Conservation (phyloP, 805 yeast genomes). For the Cyberlindnera mississippiensis region DNA sequence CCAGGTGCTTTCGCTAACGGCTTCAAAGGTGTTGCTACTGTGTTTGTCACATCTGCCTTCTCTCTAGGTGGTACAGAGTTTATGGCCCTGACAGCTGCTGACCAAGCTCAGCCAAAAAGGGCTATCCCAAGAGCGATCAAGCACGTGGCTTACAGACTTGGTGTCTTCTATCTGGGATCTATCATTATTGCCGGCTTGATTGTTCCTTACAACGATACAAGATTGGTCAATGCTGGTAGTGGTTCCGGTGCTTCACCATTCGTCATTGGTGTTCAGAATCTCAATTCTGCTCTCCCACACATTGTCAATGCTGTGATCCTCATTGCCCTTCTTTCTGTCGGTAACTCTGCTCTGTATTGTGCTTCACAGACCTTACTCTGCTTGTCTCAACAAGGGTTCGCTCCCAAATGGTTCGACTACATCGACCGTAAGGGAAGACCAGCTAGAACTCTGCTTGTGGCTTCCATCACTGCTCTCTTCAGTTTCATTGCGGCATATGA, state of each 20-base stretch:
- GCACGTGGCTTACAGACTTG: slow-evolving; percentile 52
- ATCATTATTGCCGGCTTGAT: slow-evolving; percentile 45
- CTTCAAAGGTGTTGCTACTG: slow-evolving; percentile 51
- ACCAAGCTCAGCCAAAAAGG: slow-evolving; percentile 44
- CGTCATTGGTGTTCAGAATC: slow-evolving; percentile 58
- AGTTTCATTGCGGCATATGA: slow-evolving; percentile 62
- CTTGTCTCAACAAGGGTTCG: slow-evolving; percentile 56
- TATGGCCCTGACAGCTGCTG: slow-evolving; percentile 52
- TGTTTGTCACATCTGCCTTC: slow-evolving; percentile 54
- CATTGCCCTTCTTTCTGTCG: slow-evolving; percentile 55
- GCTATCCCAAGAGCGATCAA: slow-evolving; percentile 56
- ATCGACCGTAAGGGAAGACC: slow-evolving; percentile 61
- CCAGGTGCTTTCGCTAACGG: slow-evolving; percentile 55
- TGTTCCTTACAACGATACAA: slow-evolving; percentile 47
- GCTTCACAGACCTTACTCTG: slow-evolving; percentile 49
- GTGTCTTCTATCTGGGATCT: slow-evolving; percentile 46
- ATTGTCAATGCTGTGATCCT: slow-evolving; percentile 62
- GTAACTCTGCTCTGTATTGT: slow-evolving; percentile 52
- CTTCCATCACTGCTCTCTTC: slow-evolving; percentile 51
- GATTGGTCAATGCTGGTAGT: slow-evolving; percentile 38
- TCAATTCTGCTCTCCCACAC: slow-evolving; percentile 53
- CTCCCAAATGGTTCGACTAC: slow-evolving; percentile 48
- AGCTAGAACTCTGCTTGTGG: slow-evolving; percentile 44
- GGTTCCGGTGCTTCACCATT: slow-evolving; percentile 62
- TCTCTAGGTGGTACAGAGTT: slow-evolving; percentile 60